A percentile compares a stretch with the other conserved stretches of the same genome.
phyloP scores from a whole-genome alignment of 2,329 filamentous ascomycete genomes.

The Immersiporthe knoxdaviesiana region DNA sequence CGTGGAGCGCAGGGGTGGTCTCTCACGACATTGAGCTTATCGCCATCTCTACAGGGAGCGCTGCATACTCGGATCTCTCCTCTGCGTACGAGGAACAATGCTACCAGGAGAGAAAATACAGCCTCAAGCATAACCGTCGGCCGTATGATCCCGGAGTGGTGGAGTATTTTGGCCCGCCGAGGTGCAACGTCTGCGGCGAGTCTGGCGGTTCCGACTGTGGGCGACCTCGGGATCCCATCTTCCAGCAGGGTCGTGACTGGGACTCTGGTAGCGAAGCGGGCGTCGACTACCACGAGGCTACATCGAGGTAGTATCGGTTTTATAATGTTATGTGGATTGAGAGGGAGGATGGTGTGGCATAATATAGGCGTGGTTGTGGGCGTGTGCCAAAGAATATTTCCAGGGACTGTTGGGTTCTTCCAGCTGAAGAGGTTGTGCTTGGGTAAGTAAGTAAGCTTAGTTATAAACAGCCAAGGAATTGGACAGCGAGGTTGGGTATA shows the following conservation, averaged over 20 bases:
- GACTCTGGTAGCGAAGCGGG: not conserved
- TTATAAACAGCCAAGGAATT: not conserved
- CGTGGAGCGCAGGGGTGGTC: not conserved
- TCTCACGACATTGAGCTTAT: not conserved
- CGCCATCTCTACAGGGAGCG: not conserved
- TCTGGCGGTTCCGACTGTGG: not conserved
- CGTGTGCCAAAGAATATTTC: not conserved
- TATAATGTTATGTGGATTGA: constrained; percentile 3
- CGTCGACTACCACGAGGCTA: not conserved
- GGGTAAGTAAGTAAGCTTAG: too few species aligned
- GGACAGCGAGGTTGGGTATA: too few species aligned
- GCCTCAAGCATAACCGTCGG: not conserved
- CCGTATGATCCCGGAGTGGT: not conserved
- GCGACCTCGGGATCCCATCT: not conserved
- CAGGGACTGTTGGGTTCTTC: not conserved
- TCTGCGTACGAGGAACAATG: not conserved
- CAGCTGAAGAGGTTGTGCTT: not conserved
- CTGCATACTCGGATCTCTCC: not conserved
- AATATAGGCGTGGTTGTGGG: not conserved
- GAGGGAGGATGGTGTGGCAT: not conserved
- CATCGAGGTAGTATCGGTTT: not conserved
- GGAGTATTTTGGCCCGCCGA: not conserved
- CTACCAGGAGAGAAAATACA: not conserved
- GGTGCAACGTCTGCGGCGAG: not conserved
- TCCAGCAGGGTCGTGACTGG: not conserved